A percentile compares a stretch with the other conserved stretches of the same genome.
Conservation (phyloP, 345 rosid species). For the Aquilaria yunnanensis region DNA sequence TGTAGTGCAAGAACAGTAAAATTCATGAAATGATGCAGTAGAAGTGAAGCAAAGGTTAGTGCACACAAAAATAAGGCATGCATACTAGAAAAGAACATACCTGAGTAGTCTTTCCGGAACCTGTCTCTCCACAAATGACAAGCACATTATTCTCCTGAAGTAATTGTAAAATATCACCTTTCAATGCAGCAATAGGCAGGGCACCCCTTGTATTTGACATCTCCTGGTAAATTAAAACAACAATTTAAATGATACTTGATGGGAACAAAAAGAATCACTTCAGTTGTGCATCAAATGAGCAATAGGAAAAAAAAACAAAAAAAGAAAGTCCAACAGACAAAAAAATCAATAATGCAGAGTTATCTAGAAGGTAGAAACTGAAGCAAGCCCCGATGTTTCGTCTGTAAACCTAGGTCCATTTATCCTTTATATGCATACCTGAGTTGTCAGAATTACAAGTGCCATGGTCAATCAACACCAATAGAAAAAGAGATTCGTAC, state of each 20-base stretch:
- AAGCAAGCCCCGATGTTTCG: too few relatives aligned
- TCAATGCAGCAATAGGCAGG: conserved; percentile 75
- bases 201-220: conserved; percentile 59
- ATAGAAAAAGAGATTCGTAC: too few relatives aligned
- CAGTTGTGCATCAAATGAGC: background rate
- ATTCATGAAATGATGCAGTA: conserved; percentile 4
- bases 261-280: background rate
- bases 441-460: too few relatives aligned
- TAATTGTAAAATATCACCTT: conserved; percentile 52
- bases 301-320: background rate
- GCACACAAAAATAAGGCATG: conserved; percentile 1
- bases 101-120: conserved; percentile 99
- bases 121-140: conserved; percentile 95
- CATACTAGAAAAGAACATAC: conserved; percentile 19
- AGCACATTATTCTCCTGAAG: conserved; percentile 71
- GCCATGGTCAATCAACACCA: too few relatives aligned
- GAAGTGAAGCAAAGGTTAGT: background rate
- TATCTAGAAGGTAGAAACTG: background rate
- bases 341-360: background rate
- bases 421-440: too few relatives aligned
- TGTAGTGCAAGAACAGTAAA: background rate
- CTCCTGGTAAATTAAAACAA: conserved; percentile 34
- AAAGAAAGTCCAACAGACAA: background rate
- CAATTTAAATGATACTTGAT: background rate
- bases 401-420: too few relatives aligned